Evolutionary conservation across 192 early-diverging fungal species (phyloP), one percentile per base, ranked within the genome.

Genomic region (Haplosporangium gracile): DNA sequence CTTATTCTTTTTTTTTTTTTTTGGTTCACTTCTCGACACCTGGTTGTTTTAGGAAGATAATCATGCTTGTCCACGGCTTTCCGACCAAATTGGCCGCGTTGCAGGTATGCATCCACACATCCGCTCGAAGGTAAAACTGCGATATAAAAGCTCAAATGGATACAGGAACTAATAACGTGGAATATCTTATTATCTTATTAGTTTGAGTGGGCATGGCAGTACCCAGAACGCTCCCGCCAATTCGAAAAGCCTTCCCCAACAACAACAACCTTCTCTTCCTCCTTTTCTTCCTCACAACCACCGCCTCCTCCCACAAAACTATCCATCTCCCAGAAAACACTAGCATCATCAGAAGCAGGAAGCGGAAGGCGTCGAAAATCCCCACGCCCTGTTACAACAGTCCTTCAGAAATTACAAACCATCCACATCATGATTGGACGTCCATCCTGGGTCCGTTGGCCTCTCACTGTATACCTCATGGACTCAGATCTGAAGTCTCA

Each of bases 201-300:
- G 76, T 86, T 86, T 39, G 84, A 86, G 45, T 86, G 84, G 79
- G 84, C 76, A 2, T 86, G 84, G 79, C 84, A 86, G 42, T 32
- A 86, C 36, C 84, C 84, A 36, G 72, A 86, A 26, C 84, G 79
- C 16, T 86, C 84, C 24, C 84, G 84, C 10, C 84, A 86, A 60
- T 86, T 86, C 22, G 39, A 55, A 22, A 85, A 71, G 43, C 9
- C 69, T 7, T 7, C 45, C 0, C 10, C 18, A 7, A 3, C 47
- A 1, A 18, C 47, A 9, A 24, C 68, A 39, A 15, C 43, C 43
- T 45, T n/a, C 57, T n/a, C 22, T 7, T n/a, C 22, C 24, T 16
- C 11, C 43, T 45, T n/a, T n/a, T n/a, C 22, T 10, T 16, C 43
- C 47, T 63, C 49, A 47, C 26, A 49, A 55, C 43, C 15, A 26